phyloP scores from a whole-genome alignment of 1,284 basidiomycete species.

The Papiliotrema fonsecae region DNA sequence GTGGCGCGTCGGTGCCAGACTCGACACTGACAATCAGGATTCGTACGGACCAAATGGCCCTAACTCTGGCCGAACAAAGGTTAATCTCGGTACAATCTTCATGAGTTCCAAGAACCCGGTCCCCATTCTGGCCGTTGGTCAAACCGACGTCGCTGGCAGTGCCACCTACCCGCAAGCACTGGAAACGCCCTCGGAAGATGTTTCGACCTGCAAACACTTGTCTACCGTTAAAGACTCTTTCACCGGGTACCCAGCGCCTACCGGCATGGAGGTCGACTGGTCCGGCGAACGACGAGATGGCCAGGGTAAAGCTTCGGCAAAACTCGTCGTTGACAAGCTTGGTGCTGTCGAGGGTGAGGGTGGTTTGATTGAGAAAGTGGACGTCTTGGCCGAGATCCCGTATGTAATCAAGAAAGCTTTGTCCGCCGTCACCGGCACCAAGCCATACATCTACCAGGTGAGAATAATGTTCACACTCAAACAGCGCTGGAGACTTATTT shows the following conservation, averaged over 20 bases:
- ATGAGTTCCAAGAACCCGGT: conserved; percentile 13
- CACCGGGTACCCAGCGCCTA: conserved; percentile 78
- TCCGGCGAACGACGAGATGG: conserved; percentile 59
- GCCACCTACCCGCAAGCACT: conserved; percentile 37
- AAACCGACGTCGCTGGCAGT: conserved; percentile 65
- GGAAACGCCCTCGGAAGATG: conserved; percentile 52
- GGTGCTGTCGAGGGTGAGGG: conserved; percentile 58
- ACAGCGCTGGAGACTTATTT: not conserved
- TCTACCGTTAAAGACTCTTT: conserved; percentile 59
- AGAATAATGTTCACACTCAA: conserved; percentile 11
- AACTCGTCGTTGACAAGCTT: conserved; percentile 56
- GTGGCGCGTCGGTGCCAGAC: too few species aligned
- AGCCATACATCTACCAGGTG: conserved; percentile 53
- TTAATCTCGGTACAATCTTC: conserved; percentile 68
- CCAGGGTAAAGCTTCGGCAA: conserved; percentile 53
- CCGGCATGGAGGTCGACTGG: conserved; percentile 71
- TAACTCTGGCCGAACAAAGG: conserved; percentile 71
- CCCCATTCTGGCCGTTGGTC: conserved; percentile 50
- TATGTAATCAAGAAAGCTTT: conserved; percentile 59
- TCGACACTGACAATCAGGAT: conserved; percentile 45
- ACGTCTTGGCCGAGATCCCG: conserved; percentile 93
- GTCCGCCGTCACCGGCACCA: conserved; percentile 50
- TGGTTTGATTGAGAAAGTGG: conserved; percentile 93
- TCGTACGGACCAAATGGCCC: conserved; percentile 67
- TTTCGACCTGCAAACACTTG: conserved; percentile 67